A percentile compares a stretch with the other conserved stretches of the same genome.
Evolutionary conservation across 345 rosid species (phyloP).

Genomic region (Trapa bicornis): DNA sequence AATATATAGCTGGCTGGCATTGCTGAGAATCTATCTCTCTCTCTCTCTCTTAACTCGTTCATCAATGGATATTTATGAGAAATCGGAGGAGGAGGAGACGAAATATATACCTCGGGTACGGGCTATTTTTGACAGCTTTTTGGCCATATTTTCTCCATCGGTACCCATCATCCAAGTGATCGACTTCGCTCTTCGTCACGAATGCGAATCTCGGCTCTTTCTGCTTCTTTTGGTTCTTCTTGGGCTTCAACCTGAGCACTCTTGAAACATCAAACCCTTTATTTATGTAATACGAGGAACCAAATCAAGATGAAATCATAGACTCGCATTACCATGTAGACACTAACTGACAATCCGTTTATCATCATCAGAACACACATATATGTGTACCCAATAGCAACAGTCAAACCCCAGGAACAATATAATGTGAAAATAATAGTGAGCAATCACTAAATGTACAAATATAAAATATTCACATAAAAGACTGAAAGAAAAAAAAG

Average conservation of each 20-base stretch:
- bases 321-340: not conserved
- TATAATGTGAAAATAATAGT: not conserved
- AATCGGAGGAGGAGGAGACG: not conserved
- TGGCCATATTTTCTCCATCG: slow-evolving; percentile 99
- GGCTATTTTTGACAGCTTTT: slow-evolving; percentile 95
- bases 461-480: not conserved
- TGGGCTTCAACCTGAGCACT: slow-evolving; percentile 63
- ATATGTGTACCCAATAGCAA: not conserved
- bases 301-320: not conserved
- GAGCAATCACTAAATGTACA: not conserved
- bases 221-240: slow-evolving; percentile 66
- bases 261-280: not conserved
- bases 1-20: not conserved
- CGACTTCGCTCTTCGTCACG: slow-evolving; percentile 90
- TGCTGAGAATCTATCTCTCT: not conserved
- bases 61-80: not conserved
- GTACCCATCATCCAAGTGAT: slow-evolving; percentile 88
- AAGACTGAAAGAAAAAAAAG: not conserved
- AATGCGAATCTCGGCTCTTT: slow-evolving; percentile 89
- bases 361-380: no score
- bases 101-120: slow-evolving; percentile 65
- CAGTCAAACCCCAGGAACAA: slow-evolving; percentile 2
- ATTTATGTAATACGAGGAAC: not conserved
- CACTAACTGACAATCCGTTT: no score
- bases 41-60: not conserved